Base-by-base conservation (phyloP, 345 rosid species). In the Pistacia integerrima region DNA sequence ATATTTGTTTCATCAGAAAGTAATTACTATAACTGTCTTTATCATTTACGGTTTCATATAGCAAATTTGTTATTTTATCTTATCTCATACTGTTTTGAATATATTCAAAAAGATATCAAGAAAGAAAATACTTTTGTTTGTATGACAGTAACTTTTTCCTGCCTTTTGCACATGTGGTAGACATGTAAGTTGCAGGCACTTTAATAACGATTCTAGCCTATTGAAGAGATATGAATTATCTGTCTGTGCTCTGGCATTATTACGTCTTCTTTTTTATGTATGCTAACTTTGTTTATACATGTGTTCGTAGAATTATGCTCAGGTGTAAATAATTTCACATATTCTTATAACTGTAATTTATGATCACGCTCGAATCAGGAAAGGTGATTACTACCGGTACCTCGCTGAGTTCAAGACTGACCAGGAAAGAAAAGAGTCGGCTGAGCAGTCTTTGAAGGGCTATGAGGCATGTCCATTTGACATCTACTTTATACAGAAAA, bases 381-480 rank as follows among this genome's bases (percentile, higher is more conserved):
- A 94, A 85, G 98, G 98, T 72, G 98, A 94, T 76, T 94, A 94
- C 79, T 89, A 79, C 73, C 94, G 98, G 73, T 94, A 94, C 82
- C 85, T 94, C 74, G 98, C 98, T 73, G 98, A 94, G 88, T 93
- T 94, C 87, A 94, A 93, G 93, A 82, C 85, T 12, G 97, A 93
- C 72, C 89, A 90, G 75, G 97, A 90, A 56, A 88, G 92, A 91
- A 94, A 94, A 77, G 98, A 94, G 79, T 97, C 97, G 1, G 85
- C 98, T 62, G 98, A 94, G 77, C 91, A 88, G 77, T 94, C 98
- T 8, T 77, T 94, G 69, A 94, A 94, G 85, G 97, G 94, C 85
- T 96, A 96, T 61, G 99, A 93, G 94, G 99, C 83, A 85, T 73
- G 81, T 71, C 80, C 8, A 7, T 30, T 41, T 77, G 36, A 33